These are phyloP conservation scores for Pyricularia sp. DNA, from an alignment of 2,329 filamentous ascomycete genomes.

Conservation along the genomic window DNA sequence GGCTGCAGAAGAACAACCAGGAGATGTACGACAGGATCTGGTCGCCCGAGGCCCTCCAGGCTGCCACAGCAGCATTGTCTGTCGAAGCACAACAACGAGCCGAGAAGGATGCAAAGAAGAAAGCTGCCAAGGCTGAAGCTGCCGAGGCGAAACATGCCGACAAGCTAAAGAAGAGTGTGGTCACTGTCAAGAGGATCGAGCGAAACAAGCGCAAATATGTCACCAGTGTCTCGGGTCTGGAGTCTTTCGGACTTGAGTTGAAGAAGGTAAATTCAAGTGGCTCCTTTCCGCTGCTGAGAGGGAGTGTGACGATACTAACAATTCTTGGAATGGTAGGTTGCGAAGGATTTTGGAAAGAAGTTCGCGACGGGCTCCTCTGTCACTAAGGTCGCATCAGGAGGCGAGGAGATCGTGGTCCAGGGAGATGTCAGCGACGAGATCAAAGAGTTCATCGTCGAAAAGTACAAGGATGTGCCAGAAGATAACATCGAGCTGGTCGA, in stretches of 20 bases:
- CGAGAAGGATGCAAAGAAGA: slow-evolving; percentile 93
- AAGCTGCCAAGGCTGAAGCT: slow-evolving; percentile 86
- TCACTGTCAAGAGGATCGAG: slow-evolving; percentile 94
- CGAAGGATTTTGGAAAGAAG: slow-evolving; percentile 97
- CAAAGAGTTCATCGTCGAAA: slow-evolving; percentile 80
- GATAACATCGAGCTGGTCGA: slow-evolving; percentile 93
- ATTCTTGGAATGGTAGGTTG: slow-evolving; percentile 34
- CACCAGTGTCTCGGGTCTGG: slow-evolving; percentile 82
- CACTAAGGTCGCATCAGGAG: slow-evolving; percentile 75
- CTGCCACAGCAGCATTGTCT: slow-evolving; percentile 76
- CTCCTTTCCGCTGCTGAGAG: neutral
- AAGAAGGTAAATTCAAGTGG: slow-evolving; percentile 56
- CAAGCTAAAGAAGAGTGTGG: slow-evolving; percentile 69
- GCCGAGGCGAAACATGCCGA: slow-evolving; percentile 76
- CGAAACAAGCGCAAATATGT: slow-evolving; percentile 97
- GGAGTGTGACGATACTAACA: neutral
- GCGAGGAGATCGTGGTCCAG: slow-evolving; percentile 96
- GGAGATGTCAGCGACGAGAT: slow-evolving; percentile 95
- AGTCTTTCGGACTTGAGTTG: slow-evolving; percentile 82
- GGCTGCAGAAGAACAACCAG: slow-evolving; percentile 70
- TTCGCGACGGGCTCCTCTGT: slow-evolving; percentile 92
- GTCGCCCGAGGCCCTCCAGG: slow-evolving; percentile 79
- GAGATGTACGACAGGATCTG: slow-evolving; percentile 72
- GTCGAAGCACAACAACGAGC: slow-evolving; percentile 90
- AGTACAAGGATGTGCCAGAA: slow-evolving; percentile 83